Evolutionary conservation across 306 rosid genomes (phyloP).

Genomic region (Trichosanthes truncata): DNA sequence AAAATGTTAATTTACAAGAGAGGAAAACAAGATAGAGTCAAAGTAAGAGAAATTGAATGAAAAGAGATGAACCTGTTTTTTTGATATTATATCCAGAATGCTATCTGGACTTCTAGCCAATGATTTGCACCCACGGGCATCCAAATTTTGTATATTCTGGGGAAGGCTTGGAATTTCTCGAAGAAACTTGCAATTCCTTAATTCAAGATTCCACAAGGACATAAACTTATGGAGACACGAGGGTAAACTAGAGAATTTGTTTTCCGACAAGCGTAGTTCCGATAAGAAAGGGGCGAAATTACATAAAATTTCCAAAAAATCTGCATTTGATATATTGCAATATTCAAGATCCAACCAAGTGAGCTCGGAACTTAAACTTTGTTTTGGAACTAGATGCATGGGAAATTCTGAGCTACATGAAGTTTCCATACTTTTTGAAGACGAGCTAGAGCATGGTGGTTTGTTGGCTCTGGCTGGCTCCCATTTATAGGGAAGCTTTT

Average conservation of each 20-base stretch:
- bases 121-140: background rate
- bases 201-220: background rate
- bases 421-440: too few relatives aligned
- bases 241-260: background rate
- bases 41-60: background rate
- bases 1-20: background rate
- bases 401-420: too few relatives aligned
- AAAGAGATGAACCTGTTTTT: background rate
- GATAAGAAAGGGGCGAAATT: background rate
- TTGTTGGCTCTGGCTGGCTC: too few relatives aligned
- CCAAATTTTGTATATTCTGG: background rate
- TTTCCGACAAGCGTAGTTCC: background rate
- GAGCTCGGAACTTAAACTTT: background rate
- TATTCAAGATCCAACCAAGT: background rate
- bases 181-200: background rate
- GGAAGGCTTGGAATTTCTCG: background rate
- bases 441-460: too few relatives aligned
- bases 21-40: background rate
- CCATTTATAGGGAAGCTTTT: background rate
- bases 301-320: background rate
- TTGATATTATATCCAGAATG: background rate
- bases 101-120: background rate
- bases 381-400: background rate
- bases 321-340: background rate
- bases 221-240: background rate